Evolutionary conservation across 306 rosid genomes (phyloP), one percentile per base, ranked within the genome.

Genomic region (Ceratonia siliqua): DNA sequence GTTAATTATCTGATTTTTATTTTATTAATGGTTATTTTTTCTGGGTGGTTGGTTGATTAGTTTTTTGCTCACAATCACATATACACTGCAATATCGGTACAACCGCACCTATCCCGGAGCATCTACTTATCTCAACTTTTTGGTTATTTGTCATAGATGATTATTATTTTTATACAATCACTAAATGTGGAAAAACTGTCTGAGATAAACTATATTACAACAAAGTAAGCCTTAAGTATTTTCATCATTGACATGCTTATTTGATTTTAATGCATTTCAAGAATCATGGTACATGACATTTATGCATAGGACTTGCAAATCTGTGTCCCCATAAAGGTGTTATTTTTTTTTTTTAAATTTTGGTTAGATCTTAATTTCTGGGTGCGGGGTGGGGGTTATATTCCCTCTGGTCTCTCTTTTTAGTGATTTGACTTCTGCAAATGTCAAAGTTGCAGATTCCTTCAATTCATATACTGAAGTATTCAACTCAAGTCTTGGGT

Each of bases 401-500:
- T 72, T 61, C 30, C 22, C 22, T 21, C 13, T 45, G 70, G 70
- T 76, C 21, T 67, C 48, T 21, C 45, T 28, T 53, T 75, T 30
- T 28, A 41, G 56, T 57, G 72, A 74, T 71, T 42, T 75, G 68
- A 75, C 57, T 45, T 70, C 27, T 63, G 43, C 67, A 32, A 77
- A 45, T 61, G 58, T 72, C 64, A 62, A 53, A 64, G 46, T 41
- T 85, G 81, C 91, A 94, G 98, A 90, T 91, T 62, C 98, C 98
- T 2, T 85, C 85, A 33, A 69, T 81, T 76, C 87, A 91, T 84
- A 88, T 94, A 80, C 78, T 83, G 79, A 84, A 86, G 73, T 88
- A 89, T 82, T 85, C 97, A 63, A 62, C 89, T 76, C 97, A 91
- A 83, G 87, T 91, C 66, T 77, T 94, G 80, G 96, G 98, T 68